phyloP scores from a whole-genome alignment of 257 asterid species.

The Verbena officinalis region DNA sequence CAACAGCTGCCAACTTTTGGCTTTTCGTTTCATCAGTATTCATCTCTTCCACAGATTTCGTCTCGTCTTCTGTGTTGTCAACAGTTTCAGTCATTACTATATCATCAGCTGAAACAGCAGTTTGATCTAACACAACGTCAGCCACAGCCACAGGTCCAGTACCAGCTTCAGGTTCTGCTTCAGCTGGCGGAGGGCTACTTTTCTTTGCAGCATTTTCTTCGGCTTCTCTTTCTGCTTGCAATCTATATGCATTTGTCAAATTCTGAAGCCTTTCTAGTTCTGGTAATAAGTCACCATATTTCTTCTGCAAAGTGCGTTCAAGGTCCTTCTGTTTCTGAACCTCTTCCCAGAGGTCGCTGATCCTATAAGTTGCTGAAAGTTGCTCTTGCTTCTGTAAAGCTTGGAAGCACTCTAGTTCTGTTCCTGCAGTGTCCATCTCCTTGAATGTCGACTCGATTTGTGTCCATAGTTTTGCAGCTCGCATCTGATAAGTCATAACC shows the following conservation, averaged over 20 bases:
- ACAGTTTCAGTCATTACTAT: slow-evolving; percentile 16
- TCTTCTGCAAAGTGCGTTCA: slow-evolving; percentile 67
- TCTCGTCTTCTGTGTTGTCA: slow-evolving; percentile 29
- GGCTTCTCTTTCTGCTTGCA: slow-evolving; percentile 52
- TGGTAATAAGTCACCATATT: slow-evolving; percentile 62
- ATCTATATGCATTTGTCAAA: slow-evolving; percentile 45
- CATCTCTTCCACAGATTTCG: slow-evolving; percentile 24
- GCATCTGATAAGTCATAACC: slow-evolving; percentile 45
- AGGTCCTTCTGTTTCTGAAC: slow-evolving; percentile 97
- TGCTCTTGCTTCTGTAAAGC: slow-evolving; percentile 86
- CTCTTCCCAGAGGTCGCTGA: slow-evolving; percentile 92
- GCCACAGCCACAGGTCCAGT: slow-evolving; percentile 13
- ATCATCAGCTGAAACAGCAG: slow-evolving; percentile 26
- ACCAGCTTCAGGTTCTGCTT: neutral
- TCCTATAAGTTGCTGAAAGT: slow-evolving; percentile 72
- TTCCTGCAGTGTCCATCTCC: slow-evolving; percentile 87
- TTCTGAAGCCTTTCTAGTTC: slow-evolving; percentile 60
- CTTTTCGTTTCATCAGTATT: slow-evolving; percentile 30
- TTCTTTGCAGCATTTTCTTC: slow-evolving; percentile 52
- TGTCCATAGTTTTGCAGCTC: slow-evolving; percentile 79
- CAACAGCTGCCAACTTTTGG: slow-evolving; percentile 24
- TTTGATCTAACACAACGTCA: slow-evolving; percentile 24
- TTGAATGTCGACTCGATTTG: slow-evolving; percentile 76
- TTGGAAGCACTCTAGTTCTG: slow-evolving; percentile 86
- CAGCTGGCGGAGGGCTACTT: slow-evolving; percentile 36